Base-by-base conservation (phyloP, 2,329 filamentous ascomycete species). In the Sclerotinia sclerotiorum region DNA sequence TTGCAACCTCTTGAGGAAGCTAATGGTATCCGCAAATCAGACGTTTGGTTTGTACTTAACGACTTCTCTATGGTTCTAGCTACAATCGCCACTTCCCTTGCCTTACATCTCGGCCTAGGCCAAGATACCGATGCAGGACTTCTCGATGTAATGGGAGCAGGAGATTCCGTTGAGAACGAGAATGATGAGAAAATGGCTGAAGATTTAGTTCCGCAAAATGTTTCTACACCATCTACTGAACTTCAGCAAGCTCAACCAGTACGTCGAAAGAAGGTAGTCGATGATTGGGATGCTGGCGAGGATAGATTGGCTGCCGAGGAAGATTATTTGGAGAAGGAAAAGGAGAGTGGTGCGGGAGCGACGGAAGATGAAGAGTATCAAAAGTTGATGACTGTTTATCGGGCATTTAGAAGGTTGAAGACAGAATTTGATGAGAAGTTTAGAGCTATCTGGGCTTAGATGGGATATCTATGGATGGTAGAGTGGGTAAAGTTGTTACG, bases 1-100 rank as follows among this genome's bases (percentile, higher is more conserved):
- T 77, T 88, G 29, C 76, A 81, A 1, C 84, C 87, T 0, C 79
- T 94, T 2, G 84, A 85, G 17, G 79, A 78, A 0, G 89, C 87
- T 42, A 94, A 94, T 75, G 82, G 84, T 3, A 88, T 94, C 74
- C 86, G 85, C 56, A 79, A 81, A 1, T 85, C 86, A 5, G 89
- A 93, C 58, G 74, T 92, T 11, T 94, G 90, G 91, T 93, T 90
- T 74, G 75, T 84, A 2, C 81, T 93, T 2, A 91, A 92, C 70
- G 85, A 90, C 74, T 88, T 88, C 76, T 87, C 85, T 19, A 81
- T 86, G 27, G 77, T 89, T 0, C 81, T 92, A 0, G 89, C 90
- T 0, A 92, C 92, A 13, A 91, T 95, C 71, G 85, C 91, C 46
- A 88, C 88, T 0, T 87, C 85, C 60, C 77, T 91, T 2, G 82